Percentiles rank a stretch among this genome's conserved stretches.
These are phyloP conservation scores for Colletotrichum spaethianum DNA, from an alignment of 2,329 filamentous ascomycete genomes.

Conservation along the genomic window DNA sequence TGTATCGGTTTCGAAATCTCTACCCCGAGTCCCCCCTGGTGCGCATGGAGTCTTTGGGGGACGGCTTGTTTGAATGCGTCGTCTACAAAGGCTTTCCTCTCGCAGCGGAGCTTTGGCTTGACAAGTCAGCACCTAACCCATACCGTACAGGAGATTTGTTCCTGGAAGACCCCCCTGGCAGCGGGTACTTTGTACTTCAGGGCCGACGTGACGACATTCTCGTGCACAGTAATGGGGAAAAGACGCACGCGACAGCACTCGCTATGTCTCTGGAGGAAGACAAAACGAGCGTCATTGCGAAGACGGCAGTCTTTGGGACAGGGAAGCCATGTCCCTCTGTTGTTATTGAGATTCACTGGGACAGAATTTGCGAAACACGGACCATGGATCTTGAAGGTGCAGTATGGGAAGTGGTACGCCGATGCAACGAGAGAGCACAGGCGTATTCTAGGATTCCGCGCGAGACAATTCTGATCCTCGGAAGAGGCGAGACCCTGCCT, in stretches of 20 bases:
- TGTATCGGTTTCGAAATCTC: constrained; percentile 32
- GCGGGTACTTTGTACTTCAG: constrained; percentile 27
- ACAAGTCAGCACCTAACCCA: constrained; percentile 11
- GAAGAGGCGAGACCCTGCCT: not conserved
- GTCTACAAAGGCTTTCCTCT: constrained; percentile 27
- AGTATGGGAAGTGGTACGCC: constrained; percentile 19
- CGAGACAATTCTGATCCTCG: not conserved
- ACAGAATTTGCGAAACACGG: not conserved
- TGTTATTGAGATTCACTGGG: constrained; percentile 23
- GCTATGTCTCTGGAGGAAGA: constrained; percentile 27
- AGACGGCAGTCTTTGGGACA: constrained; percentile 23
- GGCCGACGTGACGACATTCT: constrained; percentile 29
- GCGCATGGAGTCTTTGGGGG: constrained; percentile 18
- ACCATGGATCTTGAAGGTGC: not conserved
- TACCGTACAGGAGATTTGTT: constrained; percentile 33
- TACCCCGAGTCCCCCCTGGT: constrained; percentile 27
- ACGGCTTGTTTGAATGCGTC: constrained; percentile 28
- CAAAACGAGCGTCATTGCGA: not conserved
- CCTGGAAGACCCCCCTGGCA: constrained; percentile 18
- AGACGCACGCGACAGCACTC: constrained; percentile 22
- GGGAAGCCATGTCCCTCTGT: constrained; percentile 24
- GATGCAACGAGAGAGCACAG: constrained; percentile 6
- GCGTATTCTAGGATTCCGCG: constrained; percentile 24
- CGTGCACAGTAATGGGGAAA: constrained; percentile 26
- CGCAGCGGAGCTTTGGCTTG: constrained; percentile 29